Conservation (phyloP, 2,329 filamentous ascomycete species). For the Achaetomium macrosporum region DNA sequence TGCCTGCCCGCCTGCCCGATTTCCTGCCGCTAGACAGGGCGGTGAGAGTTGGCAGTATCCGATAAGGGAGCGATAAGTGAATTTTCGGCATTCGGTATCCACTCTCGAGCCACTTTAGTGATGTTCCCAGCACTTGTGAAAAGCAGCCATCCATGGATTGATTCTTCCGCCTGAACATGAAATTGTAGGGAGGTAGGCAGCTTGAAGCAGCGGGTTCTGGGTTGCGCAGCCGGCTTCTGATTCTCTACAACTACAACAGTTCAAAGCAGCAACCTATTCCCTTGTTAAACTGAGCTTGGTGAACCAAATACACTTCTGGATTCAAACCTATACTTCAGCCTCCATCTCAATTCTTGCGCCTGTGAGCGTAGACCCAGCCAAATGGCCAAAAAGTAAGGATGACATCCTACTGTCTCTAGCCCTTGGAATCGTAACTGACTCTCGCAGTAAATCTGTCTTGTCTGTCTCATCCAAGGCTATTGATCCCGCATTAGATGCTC, state of each 20-base stretch:
- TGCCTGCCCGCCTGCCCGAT: conserved; percentile 23
- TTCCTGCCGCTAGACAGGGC: conserved; percentile 13
- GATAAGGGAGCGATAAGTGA: conserved; percentile 25
- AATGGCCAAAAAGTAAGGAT: conserved; percentile 31
- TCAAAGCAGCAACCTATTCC: too few species aligned
- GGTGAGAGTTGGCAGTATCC: conserved; percentile 19
- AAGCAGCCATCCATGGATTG: not conserved
- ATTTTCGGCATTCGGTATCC: conserved; percentile 19
- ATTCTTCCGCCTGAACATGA: not conserved
- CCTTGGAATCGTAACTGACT: not conserved
- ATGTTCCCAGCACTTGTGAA: not conserved
- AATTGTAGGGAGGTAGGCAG: not conserved
- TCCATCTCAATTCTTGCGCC: not conserved
- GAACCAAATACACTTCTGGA: too few species aligned
- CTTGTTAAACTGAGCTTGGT: too few species aligned
- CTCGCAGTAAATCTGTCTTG: conserved; percentile 35
- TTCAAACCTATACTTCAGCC: not conserved
- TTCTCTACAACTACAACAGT: too few species aligned
- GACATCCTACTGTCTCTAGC: not conserved
- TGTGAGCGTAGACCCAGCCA: conserved; percentile 5
- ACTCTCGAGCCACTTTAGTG: conserved; percentile 9
- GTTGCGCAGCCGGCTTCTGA: too few species aligned
- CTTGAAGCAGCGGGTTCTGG: not conserved
- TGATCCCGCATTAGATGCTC: conserved; percentile 62
- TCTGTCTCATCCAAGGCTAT: conserved; percentile 48